Evolutionary conservation across 371 early-diverging fungal species (phyloP).

Genomic region (Mortierella sp.): DNA sequence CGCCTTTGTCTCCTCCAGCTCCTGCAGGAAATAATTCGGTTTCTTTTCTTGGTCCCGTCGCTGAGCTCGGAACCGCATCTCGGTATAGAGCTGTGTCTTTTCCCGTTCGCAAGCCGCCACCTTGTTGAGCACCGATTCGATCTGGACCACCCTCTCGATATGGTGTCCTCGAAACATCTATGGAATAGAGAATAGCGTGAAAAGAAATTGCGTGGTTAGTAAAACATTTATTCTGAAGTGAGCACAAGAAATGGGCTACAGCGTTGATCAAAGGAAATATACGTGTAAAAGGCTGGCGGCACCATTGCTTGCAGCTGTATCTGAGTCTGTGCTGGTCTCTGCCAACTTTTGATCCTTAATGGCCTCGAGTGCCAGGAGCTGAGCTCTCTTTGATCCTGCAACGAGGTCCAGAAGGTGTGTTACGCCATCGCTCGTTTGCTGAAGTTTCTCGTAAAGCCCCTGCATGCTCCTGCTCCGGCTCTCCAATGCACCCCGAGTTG

Average conservation of each 20-base stretch:
- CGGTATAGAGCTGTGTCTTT: slow-evolving; percentile 26
- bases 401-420: slow-evolving; percentile 4
- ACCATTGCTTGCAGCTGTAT: background rate
- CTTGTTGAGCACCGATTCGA: slow-evolving; percentile 32
- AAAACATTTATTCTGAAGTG: background rate
- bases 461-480: background rate
- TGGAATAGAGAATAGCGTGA: background rate
- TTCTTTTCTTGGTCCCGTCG: slow-evolving; percentile 18
- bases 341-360: background rate
- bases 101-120: slow-evolving; percentile 30
- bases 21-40: slow-evolving; percentile 18
- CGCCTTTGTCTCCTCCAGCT: slow-evolving; percentile 48
- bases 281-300: slow-evolving; percentile 28
- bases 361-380: background rate
- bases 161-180: slow-evolving; percentile 49
- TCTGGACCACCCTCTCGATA: slow-evolving; percentile 33
- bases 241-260: background rate
- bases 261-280: background rate
- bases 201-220: background rate
- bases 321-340: background rate
- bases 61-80: slow-evolving; percentile 32
- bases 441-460: background rate
- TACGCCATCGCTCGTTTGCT: slow-evolving; percentile 1
- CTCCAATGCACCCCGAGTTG: background rate
- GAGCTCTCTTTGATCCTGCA: slow-evolving; percentile 6